Conservation (phyloP, 78 protist genomes). For the Corallochytrium limacisporum region DNA sequence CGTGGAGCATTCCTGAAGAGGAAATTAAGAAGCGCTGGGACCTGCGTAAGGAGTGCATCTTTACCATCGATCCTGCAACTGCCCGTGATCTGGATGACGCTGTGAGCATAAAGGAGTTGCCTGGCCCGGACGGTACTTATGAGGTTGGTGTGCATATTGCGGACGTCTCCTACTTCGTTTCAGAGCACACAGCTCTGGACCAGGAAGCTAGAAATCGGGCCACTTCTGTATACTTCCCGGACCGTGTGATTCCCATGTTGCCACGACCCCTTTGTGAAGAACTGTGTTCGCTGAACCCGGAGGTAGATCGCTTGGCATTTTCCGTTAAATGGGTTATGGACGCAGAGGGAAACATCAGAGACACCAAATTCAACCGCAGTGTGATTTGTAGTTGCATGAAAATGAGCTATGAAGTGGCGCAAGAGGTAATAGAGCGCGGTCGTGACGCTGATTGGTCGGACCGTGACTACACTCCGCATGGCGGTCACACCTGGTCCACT, state of each 20-base stretch:
- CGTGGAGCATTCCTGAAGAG: background rate
- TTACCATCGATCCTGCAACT: constrained; percentile 81
- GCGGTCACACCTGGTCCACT: background rate
- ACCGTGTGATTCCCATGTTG: constrained; percentile 71
- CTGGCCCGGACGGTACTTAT: constrained; percentile 2
- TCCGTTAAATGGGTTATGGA: constrained; percentile 47
- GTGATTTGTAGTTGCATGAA: constrained; percentile 74
- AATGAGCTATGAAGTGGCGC: constrained; percentile 36
- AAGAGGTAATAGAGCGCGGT: background rate
- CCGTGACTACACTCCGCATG: background rate
- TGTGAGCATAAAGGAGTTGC: constrained; percentile 17
- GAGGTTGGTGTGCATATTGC: constrained; percentile 89
- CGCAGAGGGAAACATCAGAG: constrained; percentile 33
- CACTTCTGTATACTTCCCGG: constrained; percentile 70
- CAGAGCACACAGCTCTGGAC: constrained; percentile 45
- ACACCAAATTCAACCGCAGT: constrained; percentile 48
- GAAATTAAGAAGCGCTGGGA: constrained; percentile 46
- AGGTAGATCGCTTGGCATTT: constrained; percentile 79
- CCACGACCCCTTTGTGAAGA: constrained; percentile 33
- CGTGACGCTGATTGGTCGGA: background rate
- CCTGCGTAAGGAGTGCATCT: constrained; percentile 39
- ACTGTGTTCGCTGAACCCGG: constrained; percentile 67
- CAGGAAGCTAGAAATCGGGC: constrained; percentile 49
- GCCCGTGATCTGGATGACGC: constrained; percentile 90
- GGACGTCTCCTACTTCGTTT: constrained; percentile 74